phyloP scores from a whole-genome alignment of 2,329 filamentous ascomycete species.

The Zasmidium citrigriseum region DNA sequence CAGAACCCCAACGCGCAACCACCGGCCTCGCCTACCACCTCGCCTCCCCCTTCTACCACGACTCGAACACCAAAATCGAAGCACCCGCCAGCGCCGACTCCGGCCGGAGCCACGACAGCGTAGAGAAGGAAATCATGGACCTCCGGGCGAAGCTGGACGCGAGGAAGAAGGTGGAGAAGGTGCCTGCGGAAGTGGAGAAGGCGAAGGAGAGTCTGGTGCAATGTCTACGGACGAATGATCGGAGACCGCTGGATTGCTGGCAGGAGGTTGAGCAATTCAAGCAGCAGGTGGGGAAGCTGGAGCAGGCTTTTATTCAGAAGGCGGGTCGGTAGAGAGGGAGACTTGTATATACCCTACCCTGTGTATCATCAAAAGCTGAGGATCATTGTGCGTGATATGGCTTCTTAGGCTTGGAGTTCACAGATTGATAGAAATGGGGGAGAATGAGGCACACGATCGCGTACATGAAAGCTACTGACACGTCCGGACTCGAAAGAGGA shows the following conservation, averaged over 20 bases:
- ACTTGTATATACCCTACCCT: conserved; percentile 3
- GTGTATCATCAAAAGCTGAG: not conserved
- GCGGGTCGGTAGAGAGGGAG: conserved; percentile 53
- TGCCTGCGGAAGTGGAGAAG: conserved; percentile 71
- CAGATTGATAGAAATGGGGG: no score
- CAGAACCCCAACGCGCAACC: conserved; percentile 15
- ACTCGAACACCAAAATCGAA: conserved; percentile 39
- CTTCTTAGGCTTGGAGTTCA: no score
- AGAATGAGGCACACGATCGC: no score
- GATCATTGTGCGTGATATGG: no score
- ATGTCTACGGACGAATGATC: conserved; percentile 81
- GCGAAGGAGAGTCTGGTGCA: conserved; percentile 75
- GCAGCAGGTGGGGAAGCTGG: conserved; percentile 80
- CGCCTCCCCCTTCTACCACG: conserved; percentile 37
- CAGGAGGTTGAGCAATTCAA: conserved; percentile 89
- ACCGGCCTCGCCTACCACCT: conserved; percentile 35
- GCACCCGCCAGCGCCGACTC: conserved; percentile 43
- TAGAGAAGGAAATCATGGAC: conserved; percentile 59
- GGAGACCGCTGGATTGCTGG: conserved; percentile 91
- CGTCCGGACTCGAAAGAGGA: no score
- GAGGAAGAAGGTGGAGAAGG: conserved; percentile 60
- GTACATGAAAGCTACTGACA: no score
- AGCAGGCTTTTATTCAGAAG: conserved; percentile 85
- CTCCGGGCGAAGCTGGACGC: conserved; percentile 52
- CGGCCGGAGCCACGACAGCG: conserved; percentile 52